Evolutionary conservation across 2,329 filamentous ascomycete species (phyloP).

Genomic region (Colletotrichum salicis): DNA sequence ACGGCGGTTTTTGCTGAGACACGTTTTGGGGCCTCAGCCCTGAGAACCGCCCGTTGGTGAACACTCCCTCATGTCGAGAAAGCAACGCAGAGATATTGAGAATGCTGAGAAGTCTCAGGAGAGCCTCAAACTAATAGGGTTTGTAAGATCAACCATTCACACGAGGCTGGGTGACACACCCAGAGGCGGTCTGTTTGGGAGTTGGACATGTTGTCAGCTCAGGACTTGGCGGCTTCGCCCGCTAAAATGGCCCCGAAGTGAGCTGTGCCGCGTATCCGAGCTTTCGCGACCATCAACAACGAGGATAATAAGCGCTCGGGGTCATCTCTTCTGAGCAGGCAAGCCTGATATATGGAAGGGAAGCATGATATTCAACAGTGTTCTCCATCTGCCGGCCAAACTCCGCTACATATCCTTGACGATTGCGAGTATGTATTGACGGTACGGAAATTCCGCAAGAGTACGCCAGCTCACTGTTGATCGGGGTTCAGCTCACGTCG

Average conservation of each 20-base stretch:
- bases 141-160: not conserved
- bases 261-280: conserved; percentile 1
- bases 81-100: not conserved
- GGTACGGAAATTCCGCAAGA: not conserved
- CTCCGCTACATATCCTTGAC: not conserved
- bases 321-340: not conserved
- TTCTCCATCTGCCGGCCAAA: too few relatives aligned
- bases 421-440: not conserved
- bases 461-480: not conserved
- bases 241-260: conserved; percentile 1
- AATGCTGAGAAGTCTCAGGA: not conserved
- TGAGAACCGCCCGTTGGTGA: not conserved
- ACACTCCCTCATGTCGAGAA: too few relatives aligned
- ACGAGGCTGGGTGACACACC: not conserved
- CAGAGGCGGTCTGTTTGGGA: not conserved
- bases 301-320: not conserved
- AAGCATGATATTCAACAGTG: not conserved
- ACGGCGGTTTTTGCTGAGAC: not conserved
- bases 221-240: not conserved
- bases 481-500: not conserved
- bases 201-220: not conserved
- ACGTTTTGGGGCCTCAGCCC: not conserved
- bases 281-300: not conserved
- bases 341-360: not conserved
- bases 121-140: not conserved